Evolutionary conservation across 495 filamentous ascomycete species (phyloP), one percentile per base, ranked within the genome.

Genomic region (Cercophora sp.): DNA sequence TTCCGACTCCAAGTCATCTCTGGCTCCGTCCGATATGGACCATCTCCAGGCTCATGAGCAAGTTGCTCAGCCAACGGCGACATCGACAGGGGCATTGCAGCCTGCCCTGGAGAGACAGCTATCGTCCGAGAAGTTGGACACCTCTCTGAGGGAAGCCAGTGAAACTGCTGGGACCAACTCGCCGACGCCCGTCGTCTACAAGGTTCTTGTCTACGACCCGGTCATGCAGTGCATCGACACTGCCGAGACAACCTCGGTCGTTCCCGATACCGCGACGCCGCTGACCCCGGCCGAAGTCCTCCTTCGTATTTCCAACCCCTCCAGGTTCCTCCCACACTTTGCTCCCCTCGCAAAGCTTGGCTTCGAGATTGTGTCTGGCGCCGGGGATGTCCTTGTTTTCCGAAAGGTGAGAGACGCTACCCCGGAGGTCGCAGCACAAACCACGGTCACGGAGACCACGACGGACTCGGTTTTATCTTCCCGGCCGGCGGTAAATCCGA

Each of bases 251-350:
- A 81, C 79, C 6, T 84, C 83, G 0, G 73, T 77, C 46, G 75
- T 81, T 13, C 59, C 69, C 5, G 77, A 78, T 52, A 66, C 56
- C 15, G 54, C 74, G 3, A 35, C 69, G 0, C 64, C 74, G 2
- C 59, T 80, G 1, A 74, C 76, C 22, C 82, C 84, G 8, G 71
- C 79, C 32, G 83, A 89, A 37, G 77, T 84, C 4, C 68, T 93
- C 8, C 72, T 80, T 8, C 81, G 78, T n/a, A 72, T 91, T 10
- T 79, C 83, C 41, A 81, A 85, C 53, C 85, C 87, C 0, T 74
- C 84, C 18, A 84, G 83, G 51, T 93, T 91, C 63, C 72, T 90
- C 27, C 79, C 86, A 0, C 77, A 88, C 50, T 83, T 91, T 40
- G 72, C 71, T 1, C 67, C 75, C 13, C 78, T 93, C 54, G 75